Evolutionary conservation across 179 eudicot genomes (phyloP), one percentile per base, ranked within the genome.

Genomic region (Gypsophila paniculata): DNA sequence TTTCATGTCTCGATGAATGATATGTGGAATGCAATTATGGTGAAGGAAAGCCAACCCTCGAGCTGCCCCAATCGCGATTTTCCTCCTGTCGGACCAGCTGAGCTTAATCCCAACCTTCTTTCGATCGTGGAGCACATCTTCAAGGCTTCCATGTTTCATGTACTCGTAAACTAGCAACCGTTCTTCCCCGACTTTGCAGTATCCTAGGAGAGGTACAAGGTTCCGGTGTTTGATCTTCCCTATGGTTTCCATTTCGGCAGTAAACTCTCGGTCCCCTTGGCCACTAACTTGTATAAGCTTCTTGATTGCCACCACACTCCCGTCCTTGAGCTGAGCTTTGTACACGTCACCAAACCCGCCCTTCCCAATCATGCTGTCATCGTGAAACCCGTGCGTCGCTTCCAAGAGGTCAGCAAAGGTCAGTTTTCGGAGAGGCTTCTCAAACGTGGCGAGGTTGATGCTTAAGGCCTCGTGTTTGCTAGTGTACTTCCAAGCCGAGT

Each of bases 291-390:
- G 97, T 52, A 91, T 89, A 14, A 93, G 85, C 74, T 93, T 93
- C 87, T 93, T 93, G 74, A 93, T 88, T 0, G 98, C 98, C 4
- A 93, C 98, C 10, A 84, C 79, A 52, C 82, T 83, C 46, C 96
- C 96, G 61, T 93, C 98, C 73, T 93, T 93, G 72, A 93, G 79
- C 66, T 85, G 85, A 23, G 98, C 98, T 78, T 81, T 85, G 82
- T 91, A 93, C 6, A 93, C 98, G 65, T 93, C 98, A 34, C 98
- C 98, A 80, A 93, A 93, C 34, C 98, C 98, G 0, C 98, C 98
- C 0, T 89, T 87, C 0, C 98, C 98, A 1, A 93, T 81, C 14
- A 91, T 78, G 67, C 82, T 81, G 44, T 88, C 87, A 29, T 85
- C 78, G 73, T 89, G 94, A 77, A 93, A 93, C 46, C 93, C 96